Percentiles rank a stretch among this genome's conserved stretches.
Evolutionary conservation across 257 asterid genomes (phyloP).

Genomic region (Solanum gandarillasii): DNA sequence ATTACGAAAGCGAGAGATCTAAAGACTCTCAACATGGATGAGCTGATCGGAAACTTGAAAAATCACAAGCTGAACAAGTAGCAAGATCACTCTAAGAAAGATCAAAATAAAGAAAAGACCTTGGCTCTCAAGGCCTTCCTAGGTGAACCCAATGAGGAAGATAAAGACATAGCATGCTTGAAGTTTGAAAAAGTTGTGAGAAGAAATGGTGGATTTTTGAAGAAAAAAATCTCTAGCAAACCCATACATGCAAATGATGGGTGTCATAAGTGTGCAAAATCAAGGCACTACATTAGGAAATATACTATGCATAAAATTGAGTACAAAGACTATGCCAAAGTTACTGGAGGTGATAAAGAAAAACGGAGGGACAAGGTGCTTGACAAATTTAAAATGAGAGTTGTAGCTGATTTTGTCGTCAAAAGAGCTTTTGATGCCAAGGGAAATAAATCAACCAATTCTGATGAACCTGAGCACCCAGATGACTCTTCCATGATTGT

Average conservation of each 20-base stretch:
- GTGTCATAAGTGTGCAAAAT: background rate
- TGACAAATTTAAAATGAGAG: background rate
- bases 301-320: background rate
- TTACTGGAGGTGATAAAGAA: no score
- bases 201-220: no score
- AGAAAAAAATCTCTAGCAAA: background rate
- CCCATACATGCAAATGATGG: background rate
- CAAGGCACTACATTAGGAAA: background rate
- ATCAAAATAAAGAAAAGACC: background rate
- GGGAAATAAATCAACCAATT: background rate
- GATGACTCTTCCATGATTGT: background rate
- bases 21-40: background rate
- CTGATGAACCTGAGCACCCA: background rate
- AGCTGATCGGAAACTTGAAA: no score
- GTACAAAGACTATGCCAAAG: background rate
- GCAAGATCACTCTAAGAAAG: background rate
- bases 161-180: background rate
- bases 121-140: background rate
- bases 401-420: no score
- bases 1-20: background rate
- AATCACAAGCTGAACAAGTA: background rate
- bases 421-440: background rate
- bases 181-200: background rate
- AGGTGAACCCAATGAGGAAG: background rate
- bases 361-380: background rate